Evolutionary conservation across 805 yeast species (phyloP).

Genomic region (Cyberlindnera xylosilytica): DNA sequence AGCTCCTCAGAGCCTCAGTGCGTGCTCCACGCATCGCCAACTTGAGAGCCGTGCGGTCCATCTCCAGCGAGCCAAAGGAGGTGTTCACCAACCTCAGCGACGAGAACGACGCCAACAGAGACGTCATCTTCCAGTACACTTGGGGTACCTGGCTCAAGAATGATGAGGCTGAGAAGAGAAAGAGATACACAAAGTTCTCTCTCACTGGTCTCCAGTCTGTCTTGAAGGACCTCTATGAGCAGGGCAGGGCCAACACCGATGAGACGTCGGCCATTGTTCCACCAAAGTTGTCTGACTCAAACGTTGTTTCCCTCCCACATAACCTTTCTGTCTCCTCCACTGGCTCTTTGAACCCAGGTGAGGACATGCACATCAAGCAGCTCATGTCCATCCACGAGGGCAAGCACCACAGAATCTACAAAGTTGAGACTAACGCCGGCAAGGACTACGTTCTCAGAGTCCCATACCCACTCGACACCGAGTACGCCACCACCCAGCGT

Average conservation of each 20-base stretch:
- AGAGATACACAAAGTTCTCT: slow-evolving; percentile 78
- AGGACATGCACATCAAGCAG: slow-evolving; percentile 55
- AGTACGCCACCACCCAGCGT: slow-evolving; percentile 59
- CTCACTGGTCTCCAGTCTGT: slow-evolving; percentile 67
- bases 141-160: slow-evolving; percentile 96
- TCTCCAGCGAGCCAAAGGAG: slow-evolving; percentile 31
- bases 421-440: slow-evolving; percentile 58
- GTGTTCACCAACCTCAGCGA: slow-evolving; percentile 53
- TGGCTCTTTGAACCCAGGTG: slow-evolving; percentile 43
- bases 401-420: slow-evolving; percentile 85
- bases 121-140: slow-evolving; percentile 75
- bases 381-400: slow-evolving; percentile 90
- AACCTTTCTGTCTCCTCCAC: slow-evolving; percentile 42
- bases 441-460: slow-evolving; percentile 72
- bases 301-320: slow-evolving; percentile 43
- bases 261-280: slow-evolving; percentile 23
- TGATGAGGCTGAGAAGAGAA: slow-evolving; percentile 69
- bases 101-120: slow-evolving; percentile 63
- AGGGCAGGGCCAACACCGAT: slow-evolving; percentile 33
- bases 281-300: slow-evolving; percentile 38
- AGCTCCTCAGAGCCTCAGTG: slow-evolving; percentile 11
- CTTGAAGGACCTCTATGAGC: slow-evolving; percentile 41
- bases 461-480: slow-evolving; percentile 77
- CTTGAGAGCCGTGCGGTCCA: slow-evolving; percentile 22
- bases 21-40: slow-evolving; percentile 1